These are phyloP conservation scores for Kwoniella mangroviensis DNA, from an alignment of 768 basidiomycete genomes.

Conservation along the genomic window DNA sequence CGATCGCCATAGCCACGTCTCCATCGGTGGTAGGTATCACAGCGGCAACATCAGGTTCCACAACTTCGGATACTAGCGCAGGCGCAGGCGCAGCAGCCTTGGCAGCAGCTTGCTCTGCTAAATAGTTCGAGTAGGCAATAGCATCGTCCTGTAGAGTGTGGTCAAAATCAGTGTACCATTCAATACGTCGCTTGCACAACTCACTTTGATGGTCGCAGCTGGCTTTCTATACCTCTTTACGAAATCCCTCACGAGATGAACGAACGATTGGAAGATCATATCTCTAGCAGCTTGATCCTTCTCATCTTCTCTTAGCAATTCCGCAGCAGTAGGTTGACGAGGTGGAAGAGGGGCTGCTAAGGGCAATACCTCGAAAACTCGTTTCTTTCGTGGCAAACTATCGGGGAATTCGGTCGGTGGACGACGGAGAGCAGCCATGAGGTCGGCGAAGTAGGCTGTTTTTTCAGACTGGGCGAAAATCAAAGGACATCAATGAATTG, in stretches of 20 bases:
- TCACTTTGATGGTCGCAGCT: constrained; percentile 75
- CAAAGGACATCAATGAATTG: neutral
- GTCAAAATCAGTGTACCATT: constrained; percentile 12
- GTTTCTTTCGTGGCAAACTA: constrained; percentile 78
- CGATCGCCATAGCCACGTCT: constrained; percentile 19
- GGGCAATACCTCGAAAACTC: constrained; percentile 81
- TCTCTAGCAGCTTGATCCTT: constrained; percentile 78
- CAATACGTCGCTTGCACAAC: constrained; percentile 38
- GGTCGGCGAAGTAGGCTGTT: constrained; percentile 72
- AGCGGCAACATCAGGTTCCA: constrained; percentile 3
- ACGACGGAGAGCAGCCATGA: constrained; percentile 71
- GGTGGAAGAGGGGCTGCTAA: constrained; percentile 90
- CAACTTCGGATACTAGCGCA: neutral
- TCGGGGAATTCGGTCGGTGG: constrained; percentile 89
- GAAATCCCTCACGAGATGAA: constrained; percentile 82
- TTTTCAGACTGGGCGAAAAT: constrained; percentile 62
- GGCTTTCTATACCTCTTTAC: constrained; percentile 92
- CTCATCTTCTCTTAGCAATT: constrained; percentile 79
- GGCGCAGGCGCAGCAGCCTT: constrained; percentile 41
- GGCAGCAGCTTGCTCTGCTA: constrained; percentile 34
- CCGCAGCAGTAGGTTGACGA: constrained; percentile 75
- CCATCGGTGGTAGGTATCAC: constrained; percentile 2
- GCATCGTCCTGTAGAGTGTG: constrained; percentile 24
- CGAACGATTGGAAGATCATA: constrained; percentile 85
- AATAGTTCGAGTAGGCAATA: constrained; percentile 5